Percentiles rank a stretch among this genome's conserved stretches.
Conservation (phyloP, 495 filamentous ascomycete species). For the Penicillium atrosanguineum region DNA sequence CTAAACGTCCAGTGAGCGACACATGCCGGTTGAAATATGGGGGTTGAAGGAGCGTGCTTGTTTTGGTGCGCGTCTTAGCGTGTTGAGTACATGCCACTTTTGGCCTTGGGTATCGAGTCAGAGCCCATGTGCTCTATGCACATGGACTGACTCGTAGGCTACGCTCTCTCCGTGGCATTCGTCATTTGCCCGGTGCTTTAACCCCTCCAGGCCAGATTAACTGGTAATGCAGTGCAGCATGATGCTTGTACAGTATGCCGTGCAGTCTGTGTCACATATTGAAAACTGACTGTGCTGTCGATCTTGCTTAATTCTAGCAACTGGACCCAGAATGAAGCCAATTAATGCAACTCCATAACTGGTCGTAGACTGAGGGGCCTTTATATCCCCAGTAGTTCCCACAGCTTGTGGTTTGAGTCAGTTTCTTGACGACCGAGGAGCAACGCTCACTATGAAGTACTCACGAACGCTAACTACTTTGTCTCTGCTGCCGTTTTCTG, state of each 20-base stretch:
- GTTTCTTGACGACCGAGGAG: background rate
- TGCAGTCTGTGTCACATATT: background rate
- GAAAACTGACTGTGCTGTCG: background rate
- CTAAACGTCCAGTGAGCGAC: background rate
- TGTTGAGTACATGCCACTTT: background rate
- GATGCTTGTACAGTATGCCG: background rate
- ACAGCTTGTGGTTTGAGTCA: background rate
- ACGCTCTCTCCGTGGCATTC: no score
- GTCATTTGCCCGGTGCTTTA: no score
- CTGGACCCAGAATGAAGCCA: background rate
- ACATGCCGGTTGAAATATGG: background rate
- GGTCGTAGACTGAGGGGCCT: background rate
- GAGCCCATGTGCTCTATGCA: background rate
- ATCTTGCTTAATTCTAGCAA: background rate
- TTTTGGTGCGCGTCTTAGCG: background rate
- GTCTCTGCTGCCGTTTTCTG: conserved; percentile 4
- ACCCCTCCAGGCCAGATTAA: background rate
- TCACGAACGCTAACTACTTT: conserved; percentile 11
- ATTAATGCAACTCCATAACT: background rate
- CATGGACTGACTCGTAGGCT: background rate
- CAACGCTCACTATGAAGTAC: conserved; percentile 4
- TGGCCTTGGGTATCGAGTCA: background rate
- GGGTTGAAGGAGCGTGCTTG: background rate
- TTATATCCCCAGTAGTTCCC: background rate
- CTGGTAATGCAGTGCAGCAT: background rate